Base-by-base conservation (phyloP, 768 basidiomycete species). In the Phaffia tasmanica region DNA sequence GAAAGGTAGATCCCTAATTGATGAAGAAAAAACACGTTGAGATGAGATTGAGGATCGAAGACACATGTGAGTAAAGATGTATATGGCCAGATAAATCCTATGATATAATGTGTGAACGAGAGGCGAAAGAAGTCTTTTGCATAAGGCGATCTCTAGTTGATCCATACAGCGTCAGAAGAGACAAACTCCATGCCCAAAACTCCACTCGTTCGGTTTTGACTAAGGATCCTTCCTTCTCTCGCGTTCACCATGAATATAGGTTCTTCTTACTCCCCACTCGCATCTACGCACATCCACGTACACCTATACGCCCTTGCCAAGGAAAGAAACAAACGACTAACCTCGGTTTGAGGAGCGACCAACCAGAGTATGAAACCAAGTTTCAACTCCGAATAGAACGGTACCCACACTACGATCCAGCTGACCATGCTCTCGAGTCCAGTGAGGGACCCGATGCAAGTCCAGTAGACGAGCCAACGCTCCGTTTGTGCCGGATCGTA, bases 391-490 rank as follows among this genome's bases (percentile, higher is more conserved):
- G 84, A 84, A 78, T 95, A 97, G 76, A 97, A 83, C 1, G 92
- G 92, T 57, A 97, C 81, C 93, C 94, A 95, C 71, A 87, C 90
- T 60, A 98, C 87, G 49, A 91, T 86, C 90, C 91, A 97, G 56
- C 83, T 90, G 11, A 85, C 86, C 30, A 88, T 79, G 72, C 86
- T 87, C 76, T 95, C 92, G 6, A 88, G 77, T 4, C 83, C 85
- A 19, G 91, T 82, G 72, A 91, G 83, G 73, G 86, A 70, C 1
- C 75, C 78, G n/a, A 80, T 73, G 25, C 79, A 77, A 35, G 72
- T 72, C 92, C 93, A 97, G 72, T 95, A 97, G 88, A 91, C 93
- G 63, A 97, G 81, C 91, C 93, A 95, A 77, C 90, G 80, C 75
- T 95, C 93, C 11, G 93, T 80, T 55, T 63, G 57, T 21, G 15